Base-by-base conservation (phyloP, 1,139 yeast genomes). In the Pneumocystis sp. region DNA sequence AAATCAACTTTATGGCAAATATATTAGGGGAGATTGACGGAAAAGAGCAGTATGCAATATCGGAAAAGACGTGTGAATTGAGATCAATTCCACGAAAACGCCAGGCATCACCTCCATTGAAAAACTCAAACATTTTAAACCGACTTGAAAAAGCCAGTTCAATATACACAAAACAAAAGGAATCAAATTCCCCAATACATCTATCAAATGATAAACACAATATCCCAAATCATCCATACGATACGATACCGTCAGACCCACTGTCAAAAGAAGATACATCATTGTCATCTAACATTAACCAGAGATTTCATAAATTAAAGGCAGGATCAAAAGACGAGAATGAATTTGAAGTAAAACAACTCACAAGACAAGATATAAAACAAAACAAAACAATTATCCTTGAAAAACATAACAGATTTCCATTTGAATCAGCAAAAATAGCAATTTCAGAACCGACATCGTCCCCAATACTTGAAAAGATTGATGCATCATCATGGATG, bases 1-100 rank as follows among this genome's bases (percentile, higher is more conserved):
- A 74, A 61, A 71, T 70, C 35, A 71, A 69, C 15, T 74, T 73
- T 63, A 68, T 75, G 71, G 75, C 72, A 34, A 72, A 69, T 61
- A 64, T 75, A 42, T 64, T 75, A 45, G 72, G 70, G 7, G 72
- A 67, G 15, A 65, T 73, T 25, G 73, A 66, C 6, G 45, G 31
- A 7, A 34, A 62, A 17, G 40, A 61, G 40, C 45, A n/a, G 35
- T 17, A 56, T 12, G 7, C 25, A 25, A 12, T 39, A 15, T 61
- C 63, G 7, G 25, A 61, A 12, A 61, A 21, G 29, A 25, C 63
- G 19, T 15, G 0, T 35, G 25, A 44, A 31, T 34, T 17, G 8
- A 29, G 17, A 42, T 60, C 66, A 19, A 31, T 57, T 39, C 39
- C 59, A 7, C 62, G 31, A n/a, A 65, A 63, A 37, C 65, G 65